Percentiles rank a stretch among this genome's conserved stretches.
Evolutionary conservation across 163 green algal genomes (phyloP).

Genomic region (Coccomyxa subellipsoidea): DNA sequence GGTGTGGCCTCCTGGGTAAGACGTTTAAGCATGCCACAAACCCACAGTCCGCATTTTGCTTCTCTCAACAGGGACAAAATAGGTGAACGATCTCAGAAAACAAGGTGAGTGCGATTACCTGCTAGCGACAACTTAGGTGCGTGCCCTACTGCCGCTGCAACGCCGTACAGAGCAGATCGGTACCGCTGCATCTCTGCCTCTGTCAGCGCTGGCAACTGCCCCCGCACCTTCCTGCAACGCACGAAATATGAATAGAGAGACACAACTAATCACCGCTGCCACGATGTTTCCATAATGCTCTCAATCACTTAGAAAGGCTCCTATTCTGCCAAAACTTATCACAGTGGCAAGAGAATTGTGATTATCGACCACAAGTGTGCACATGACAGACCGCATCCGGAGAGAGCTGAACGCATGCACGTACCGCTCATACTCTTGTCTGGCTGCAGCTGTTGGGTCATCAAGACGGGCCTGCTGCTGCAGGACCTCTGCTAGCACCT

Average conservation of each 20-base stretch:
- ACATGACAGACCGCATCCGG: too few relatives aligned
- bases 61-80: neutral
- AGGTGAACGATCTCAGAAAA: neutral
- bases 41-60: too few relatives aligned
- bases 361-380: too few relatives aligned
- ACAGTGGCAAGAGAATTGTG: too few relatives aligned
- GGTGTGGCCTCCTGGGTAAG: too few relatives aligned
- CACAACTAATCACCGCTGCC: neutral
- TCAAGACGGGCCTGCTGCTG: constrained; percentile 43
- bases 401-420: neutral
- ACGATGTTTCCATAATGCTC: neutral
- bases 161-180: constrained; percentile 25
- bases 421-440: constrained; percentile 21
- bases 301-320: too few relatives aligned
- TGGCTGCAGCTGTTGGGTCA: constrained; percentile 27
- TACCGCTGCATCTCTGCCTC: constrained; percentile 33
- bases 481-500: constrained; percentile 48
- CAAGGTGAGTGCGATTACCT: neutral
- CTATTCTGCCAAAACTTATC: too few relatives aligned
- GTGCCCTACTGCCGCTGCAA: constrained; percentile 35
- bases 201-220: constrained; percentile 22
- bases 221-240: constrained; percentile 26
- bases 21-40: too few relatives aligned
- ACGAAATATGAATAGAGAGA: neutral
- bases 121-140: constrained; percentile 37